Percentiles rank a stretch among this genome's conserved stretches.
phyloP scores from a whole-genome alignment of 139 green algal species.

The Coccomyxa sp. region DNA sequence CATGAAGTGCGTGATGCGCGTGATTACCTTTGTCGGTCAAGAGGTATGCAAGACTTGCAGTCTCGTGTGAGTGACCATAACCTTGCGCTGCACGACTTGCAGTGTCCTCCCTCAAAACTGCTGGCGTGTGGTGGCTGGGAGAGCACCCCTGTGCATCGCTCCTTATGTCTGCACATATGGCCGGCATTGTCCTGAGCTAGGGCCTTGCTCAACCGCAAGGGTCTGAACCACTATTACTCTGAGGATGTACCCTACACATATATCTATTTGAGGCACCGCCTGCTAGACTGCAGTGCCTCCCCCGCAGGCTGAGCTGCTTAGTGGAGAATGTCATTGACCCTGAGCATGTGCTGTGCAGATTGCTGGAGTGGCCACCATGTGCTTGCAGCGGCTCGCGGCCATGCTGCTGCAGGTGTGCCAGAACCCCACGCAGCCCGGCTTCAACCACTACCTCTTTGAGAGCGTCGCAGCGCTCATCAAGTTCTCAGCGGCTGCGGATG shows the following conservation, averaged over 20 bases:
- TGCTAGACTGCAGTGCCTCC: neutral
- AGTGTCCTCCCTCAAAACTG: too few relatives aligned
- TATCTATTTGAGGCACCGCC: too few relatives aligned
- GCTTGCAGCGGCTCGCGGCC: slow-evolving; percentile 46
- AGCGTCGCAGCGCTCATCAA: slow-evolving; percentile 83
- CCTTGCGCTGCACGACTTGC: too few relatives aligned
- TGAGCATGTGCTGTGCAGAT: slow-evolving; percentile 18
- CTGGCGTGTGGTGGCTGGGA: too few relatives aligned
- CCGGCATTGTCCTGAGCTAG: too few relatives aligned
- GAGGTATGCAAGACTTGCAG: slow-evolving; percentile 49
- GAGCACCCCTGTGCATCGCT: too few relatives aligned
- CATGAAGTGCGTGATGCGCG: slow-evolving; percentile 84
- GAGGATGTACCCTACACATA: too few relatives aligned
- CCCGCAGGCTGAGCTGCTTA: neutral
- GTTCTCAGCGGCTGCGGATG: slow-evolving; percentile 15
- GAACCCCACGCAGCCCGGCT: slow-evolving; percentile 92
- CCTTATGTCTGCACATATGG: too few relatives aligned
- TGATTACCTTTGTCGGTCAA: slow-evolving; percentile 79
- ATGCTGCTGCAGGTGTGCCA: slow-evolving; percentile 82
- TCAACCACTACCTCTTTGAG: slow-evolving; percentile 99
- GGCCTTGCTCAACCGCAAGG: too few relatives aligned
- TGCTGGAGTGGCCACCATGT: slow-evolving; percentile 50
- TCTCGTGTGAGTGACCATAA: too few relatives aligned
- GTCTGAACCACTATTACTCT: too few relatives aligned
- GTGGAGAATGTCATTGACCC: neutral